Percentiles rank a stretch among this genome's conserved stretches.
These are phyloP conservation scores for Lecanicillium sp. DNA, from an alignment of 2,329 filamentous ascomycete genomes.

Conservation along the genomic window DNA sequence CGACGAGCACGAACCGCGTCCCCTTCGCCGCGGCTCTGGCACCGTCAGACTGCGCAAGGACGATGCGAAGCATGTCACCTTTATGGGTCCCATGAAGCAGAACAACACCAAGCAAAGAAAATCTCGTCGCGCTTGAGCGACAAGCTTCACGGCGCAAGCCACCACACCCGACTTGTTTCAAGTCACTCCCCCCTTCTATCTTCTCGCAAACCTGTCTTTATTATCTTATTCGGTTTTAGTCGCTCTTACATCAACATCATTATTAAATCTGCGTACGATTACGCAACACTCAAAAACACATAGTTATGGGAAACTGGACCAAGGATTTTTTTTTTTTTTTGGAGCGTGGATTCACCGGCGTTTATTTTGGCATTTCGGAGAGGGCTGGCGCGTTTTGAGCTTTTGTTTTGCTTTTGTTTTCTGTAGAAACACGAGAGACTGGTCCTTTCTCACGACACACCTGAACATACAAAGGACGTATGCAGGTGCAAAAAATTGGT, in stretches of 20 bases:
- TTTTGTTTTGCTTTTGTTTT: background rate
- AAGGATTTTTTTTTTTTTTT: slow-evolving; percentile 12
- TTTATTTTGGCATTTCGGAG: slow-evolving; percentile 14
- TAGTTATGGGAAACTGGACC: slow-evolving; percentile 7
- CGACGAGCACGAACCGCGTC: slow-evolving; percentile 45
- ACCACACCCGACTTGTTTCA: slow-evolving; percentile 6
- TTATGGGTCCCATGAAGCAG: slow-evolving; percentile 44
- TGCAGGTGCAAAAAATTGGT: slow-evolving; percentile 12
- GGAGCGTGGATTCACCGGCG: slow-evolving; percentile 12
- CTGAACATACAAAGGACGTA: background rate
- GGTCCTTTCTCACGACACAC: slow-evolving; percentile 5
- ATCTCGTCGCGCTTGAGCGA: slow-evolving; percentile 23
- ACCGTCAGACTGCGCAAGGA: slow-evolving; percentile 48
- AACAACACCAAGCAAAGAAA: slow-evolving; percentile 30
- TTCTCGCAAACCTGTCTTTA: slow-evolving; percentile 22
- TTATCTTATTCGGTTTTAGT: slow-evolving; percentile 26
- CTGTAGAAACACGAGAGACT: slow-evolving; percentile 10
- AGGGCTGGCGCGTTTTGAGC: slow-evolving; percentile 9
- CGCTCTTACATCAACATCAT: slow-evolving; percentile 15
- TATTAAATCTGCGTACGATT: slow-evolving; percentile 15
- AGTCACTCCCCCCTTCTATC: slow-evolving; percentile 7
- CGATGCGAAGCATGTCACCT: slow-evolving; percentile 49
- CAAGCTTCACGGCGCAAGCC: slow-evolving; percentile 1
- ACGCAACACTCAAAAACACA: slow-evolving; percentile 15
- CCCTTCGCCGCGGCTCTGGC: slow-evolving; percentile 38